phyloP scores from a whole-genome alignment of 1,284 basidiomycete genomes.

The Grifola frondosa region DNA sequence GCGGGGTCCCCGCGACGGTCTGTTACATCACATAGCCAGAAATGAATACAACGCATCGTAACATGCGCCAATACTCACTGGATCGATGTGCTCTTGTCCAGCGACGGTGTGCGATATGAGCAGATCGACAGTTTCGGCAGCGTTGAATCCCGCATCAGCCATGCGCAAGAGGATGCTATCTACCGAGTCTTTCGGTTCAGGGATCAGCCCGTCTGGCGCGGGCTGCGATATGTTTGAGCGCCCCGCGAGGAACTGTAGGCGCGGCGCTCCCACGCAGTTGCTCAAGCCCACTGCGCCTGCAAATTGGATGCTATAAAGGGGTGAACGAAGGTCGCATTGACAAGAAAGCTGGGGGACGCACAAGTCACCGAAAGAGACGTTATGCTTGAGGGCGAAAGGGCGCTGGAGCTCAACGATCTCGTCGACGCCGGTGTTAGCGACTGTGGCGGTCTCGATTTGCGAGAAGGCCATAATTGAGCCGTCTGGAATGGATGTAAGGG shows the following conservation, averaged over 20 bases:
- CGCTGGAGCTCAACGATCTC: slow-evolving; percentile 27
- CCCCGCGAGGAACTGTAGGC: slow-evolving; percentile 29
- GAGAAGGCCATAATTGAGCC: slow-evolving; percentile 30
- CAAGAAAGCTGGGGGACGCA: slow-evolving; percentile 7
- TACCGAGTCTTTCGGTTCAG: slow-evolving; percentile 28
- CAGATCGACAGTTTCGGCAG: slow-evolving; percentile 28
- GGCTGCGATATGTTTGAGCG: slow-evolving; percentile 20
- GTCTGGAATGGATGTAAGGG: slow-evolving; percentile 9
- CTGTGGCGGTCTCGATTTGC: slow-evolving; percentile 25
- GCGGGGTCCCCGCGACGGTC: slow-evolving; percentile 21
- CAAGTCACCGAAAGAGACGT: slow-evolving; percentile 32
- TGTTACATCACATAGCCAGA: not conserved
- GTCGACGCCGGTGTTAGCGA: slow-evolving; percentile 30
- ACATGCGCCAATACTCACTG: not conserved
- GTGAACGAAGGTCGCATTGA: not conserved
- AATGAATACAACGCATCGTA: not conserved
- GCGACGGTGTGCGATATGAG: slow-evolving; percentile 30
- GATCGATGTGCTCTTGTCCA: slow-evolving; percentile 27
- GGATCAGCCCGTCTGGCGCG: slow-evolving; percentile 27
- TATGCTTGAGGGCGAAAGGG: slow-evolving; percentile 27
- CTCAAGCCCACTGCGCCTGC: slow-evolving; percentile 30
- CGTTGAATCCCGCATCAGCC: slow-evolving; percentile 26
- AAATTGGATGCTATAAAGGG: slow-evolving; percentile 26
- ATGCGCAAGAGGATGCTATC: slow-evolving; percentile 30
- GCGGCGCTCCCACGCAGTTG: slow-evolving; percentile 32